Evolutionary conservation across 176 grass and related monocot species (phyloP), one percentile per base, ranked within the genome.

Genomic region (Hordeum marinum): DNA sequence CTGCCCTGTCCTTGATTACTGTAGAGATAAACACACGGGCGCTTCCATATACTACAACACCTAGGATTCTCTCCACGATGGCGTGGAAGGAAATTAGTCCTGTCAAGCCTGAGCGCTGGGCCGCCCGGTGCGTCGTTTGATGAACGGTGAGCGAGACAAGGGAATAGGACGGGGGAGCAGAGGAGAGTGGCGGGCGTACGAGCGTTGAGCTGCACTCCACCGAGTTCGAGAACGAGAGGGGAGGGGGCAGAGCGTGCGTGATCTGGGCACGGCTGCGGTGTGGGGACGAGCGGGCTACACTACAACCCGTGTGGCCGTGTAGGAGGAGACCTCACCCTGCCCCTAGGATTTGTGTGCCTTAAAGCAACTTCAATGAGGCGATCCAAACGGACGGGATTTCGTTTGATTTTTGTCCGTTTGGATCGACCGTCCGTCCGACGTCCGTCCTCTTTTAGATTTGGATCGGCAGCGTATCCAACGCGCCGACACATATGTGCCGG

Each of bases 181-280:
- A 12, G 41, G 2, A 84, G 29, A 18, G 41, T 20, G 50, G n/a
- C 4, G 34, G 41, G 34, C 80, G 35, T 70, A 54, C 68, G 11
- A 23, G 66, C 35, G 87, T 67, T 84, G 87, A 88, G 81, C 75
- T 73, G 81, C 66, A 4, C 11, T 73, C 81, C 86, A 83, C 69
- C 42, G 77, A 61, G 27, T 35, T 67, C 63, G 2, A 9, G 31
- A 67, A 35, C 63, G 17, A 25, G 6, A 57, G 24, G 26, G 23
- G 17, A 57, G 63, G 27, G 73, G 61, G 86, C 29, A 59, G 31
- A 15, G 81, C 75, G 55, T 79, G 75, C 23, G 8, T 12, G 64
- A 64, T 27, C 14, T 21, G 59, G 59, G 1, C 7, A 21, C 9
- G 4, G 59, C 69, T 3, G 15, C 21, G 42, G 60, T 34, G 59